phyloP scores from a whole-genome alignment of 257 asterid genomes.

The Linaria vulgaris region DNA sequence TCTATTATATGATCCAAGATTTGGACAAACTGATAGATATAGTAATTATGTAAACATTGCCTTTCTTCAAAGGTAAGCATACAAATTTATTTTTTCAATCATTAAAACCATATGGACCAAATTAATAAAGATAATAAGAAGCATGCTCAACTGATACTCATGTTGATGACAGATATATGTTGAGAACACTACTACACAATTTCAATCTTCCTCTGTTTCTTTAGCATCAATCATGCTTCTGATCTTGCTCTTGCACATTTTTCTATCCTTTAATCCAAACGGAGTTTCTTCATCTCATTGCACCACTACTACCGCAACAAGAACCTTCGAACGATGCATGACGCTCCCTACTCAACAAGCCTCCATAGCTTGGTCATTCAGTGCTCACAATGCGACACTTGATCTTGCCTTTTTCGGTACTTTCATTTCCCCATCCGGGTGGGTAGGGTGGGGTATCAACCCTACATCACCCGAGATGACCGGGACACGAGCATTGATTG shows the following conservation, averaged over 20 bases:
- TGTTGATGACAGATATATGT: not conserved
- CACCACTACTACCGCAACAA: slow-evolving; percentile 46
- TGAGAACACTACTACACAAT: slow-evolving; percentile 6
- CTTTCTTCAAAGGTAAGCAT: slow-evolving; percentile 44
- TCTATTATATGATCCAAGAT: slow-evolving; percentile 13
- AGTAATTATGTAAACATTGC: slow-evolving; percentile 24
- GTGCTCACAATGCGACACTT: slow-evolving; percentile 73
- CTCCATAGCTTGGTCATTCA: slow-evolving; percentile 84
- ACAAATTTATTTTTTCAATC: slow-evolving; percentile 19
- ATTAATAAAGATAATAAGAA: slow-evolving; percentile 2
- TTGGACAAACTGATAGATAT: not conserved
- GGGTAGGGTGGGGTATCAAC: slow-evolving; percentile 96
- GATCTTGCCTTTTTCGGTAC: slow-evolving; percentile 77
- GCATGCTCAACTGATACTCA: slow-evolving; percentile 29
- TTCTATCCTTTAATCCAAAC: slow-evolving; percentile 26
- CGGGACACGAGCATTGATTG: slow-evolving; percentile 73
- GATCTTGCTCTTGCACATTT: slow-evolving; percentile 27
- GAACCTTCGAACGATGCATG: slow-evolving; percentile 64
- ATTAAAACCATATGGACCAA: slow-evolving; percentile 28
- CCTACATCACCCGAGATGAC: slow-evolving; percentile 87
- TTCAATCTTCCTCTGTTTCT: slow-evolving; percentile 1
- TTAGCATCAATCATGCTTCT: slow-evolving; percentile 30
- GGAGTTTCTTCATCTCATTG: slow-evolving; percentile 52
- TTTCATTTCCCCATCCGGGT: slow-evolving; percentile 93
- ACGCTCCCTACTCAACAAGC: slow-evolving; percentile 77